Percentiles rank a stretch among this genome's conserved stretches.
These are phyloP conservation scores for Zygotorulaspora sp. DNA, from an alignment of 805 yeast genomes.

Conservation along the genomic window DNA sequence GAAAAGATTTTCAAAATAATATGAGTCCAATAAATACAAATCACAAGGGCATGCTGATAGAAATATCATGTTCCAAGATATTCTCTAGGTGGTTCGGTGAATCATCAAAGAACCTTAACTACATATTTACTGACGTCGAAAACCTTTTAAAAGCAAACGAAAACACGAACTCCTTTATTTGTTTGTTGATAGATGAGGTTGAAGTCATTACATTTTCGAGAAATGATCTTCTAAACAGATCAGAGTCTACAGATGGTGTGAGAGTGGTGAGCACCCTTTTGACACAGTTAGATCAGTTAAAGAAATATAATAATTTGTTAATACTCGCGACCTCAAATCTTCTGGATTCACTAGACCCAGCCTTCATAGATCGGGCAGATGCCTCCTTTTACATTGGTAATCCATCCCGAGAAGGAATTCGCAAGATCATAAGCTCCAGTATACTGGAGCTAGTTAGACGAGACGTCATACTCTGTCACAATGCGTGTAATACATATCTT, in stretches of 20 bases:
- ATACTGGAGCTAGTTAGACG: constrained; percentile 25
- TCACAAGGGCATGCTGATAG: constrained; percentile 36
- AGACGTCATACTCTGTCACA: constrained; percentile 13
- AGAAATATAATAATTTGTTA: constrained; percentile 34
- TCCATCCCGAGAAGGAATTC: constrained; percentile 34
- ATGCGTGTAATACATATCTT: constrained; percentile 4
- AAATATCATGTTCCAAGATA: constrained; percentile 40
- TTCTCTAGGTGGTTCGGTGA: constrained; percentile 48
- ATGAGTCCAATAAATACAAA: constrained; percentile 1
- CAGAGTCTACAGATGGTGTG: constrained; percentile 42
- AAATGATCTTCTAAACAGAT: constrained; percentile 32
- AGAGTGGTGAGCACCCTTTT: constrained; percentile 43
- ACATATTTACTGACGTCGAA: constrained; percentile 36
- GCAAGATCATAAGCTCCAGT: constrained; percentile 30
- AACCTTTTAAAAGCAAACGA: constrained; percentile 18
- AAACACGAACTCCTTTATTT: constrained; percentile 25
- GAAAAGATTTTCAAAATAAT: constrained; percentile 14
- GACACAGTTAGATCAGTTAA: constrained; percentile 41
- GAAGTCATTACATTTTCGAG: constrained; percentile 45
- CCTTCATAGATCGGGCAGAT: constrained; percentile 44
- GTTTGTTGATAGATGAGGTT: constrained; percentile 44
- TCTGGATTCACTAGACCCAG: constrained; percentile 38
- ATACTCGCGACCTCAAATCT: constrained; percentile 43
- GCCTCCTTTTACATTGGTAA: constrained; percentile 34
- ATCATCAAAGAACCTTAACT: constrained; percentile 40